Conservation (phyloP, 2,329 filamentous ascomycete species). For the Orbilia blumenaviensis region DNA sequence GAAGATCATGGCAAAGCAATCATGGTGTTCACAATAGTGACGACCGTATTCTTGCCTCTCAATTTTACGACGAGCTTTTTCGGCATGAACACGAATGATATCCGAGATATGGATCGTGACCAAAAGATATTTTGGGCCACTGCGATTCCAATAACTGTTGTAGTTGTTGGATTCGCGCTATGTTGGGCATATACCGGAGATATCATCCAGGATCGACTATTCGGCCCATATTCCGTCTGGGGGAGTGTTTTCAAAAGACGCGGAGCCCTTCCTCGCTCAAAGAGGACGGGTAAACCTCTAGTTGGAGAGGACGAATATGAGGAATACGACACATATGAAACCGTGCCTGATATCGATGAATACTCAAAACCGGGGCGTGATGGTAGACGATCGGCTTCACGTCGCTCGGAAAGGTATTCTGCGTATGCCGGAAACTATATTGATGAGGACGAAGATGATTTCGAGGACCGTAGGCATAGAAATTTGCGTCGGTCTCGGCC, state of each 20-base stretch:
- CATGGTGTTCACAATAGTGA: constrained; percentile 66
- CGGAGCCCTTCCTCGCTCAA: neutral
- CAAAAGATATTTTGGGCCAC: constrained; percentile 67
- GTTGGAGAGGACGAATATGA: neutral
- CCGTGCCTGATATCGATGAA: neutral
- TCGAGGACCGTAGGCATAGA: no score
- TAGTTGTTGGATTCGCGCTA: constrained; percentile 60
- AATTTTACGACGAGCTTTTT: constrained; percentile 65
- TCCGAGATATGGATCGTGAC: constrained; percentile 64
- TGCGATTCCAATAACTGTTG: constrained; percentile 64
- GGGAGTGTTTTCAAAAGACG: neutral
- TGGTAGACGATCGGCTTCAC: neutral
- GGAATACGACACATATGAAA: neutral
- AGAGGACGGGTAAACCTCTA: neutral
- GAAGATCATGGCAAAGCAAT: constrained; percentile 65
- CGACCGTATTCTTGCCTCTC: constrained; percentile 65
- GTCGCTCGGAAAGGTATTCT: no score
- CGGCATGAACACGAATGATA: constrained; percentile 67
- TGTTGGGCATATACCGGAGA: constrained; percentile 51
- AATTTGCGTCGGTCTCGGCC: no score
- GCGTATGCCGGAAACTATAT: no score
- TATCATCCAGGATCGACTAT: constrained; percentile 25
- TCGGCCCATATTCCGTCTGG: neutral
- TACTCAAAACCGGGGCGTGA: neutral
- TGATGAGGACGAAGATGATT: neutral